Percentiles rank a stretch among this genome's conserved stretches.
These are phyloP conservation scores for Paramecium tetraurelia DNA, from an alignment of 73 alveolate genomes.

Conservation along the genomic window DNA sequence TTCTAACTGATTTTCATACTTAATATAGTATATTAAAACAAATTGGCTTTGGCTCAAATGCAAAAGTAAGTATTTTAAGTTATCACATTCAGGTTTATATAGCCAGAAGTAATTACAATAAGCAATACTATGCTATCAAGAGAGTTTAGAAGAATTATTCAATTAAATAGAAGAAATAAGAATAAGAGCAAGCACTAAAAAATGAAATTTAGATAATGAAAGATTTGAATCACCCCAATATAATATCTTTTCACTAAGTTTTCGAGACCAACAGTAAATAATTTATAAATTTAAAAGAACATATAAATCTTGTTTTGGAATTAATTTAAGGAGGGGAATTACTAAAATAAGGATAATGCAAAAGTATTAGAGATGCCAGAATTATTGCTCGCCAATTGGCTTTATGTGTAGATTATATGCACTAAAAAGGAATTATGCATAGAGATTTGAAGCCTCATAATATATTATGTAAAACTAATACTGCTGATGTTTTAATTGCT, in stretches of 20 bases:
- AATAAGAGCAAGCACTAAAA: not conserved
- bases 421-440: slow-evolving; percentile 60
- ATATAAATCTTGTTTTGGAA: not conserved
- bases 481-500: not conserved
- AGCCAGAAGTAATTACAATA: not conserved
- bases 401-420: slow-evolving; percentile 51
- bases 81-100: not conserved
- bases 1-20: not conserved
- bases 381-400: not conserved
- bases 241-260: not conserved
- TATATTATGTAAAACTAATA: slow-evolving; percentile 45
- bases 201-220: slow-evolving; percentile 12
- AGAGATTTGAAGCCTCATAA: slow-evolving; percentile 71
- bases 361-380: slow-evolving; percentile 16
- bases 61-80: not conserved
- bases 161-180: not conserved
- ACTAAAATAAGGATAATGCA: not conserved
- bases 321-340: slow-evolving; percentile 15
- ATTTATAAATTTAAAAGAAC: not conserved
- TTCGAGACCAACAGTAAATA: not conserved
- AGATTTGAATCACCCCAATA: slow-evolving; percentile 4
- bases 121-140: not conserved
- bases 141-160: not conserved
- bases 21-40: not conserved
- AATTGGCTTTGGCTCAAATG: slow-evolving; percentile 11